Evolutionary conservation across 1,284 basidiomycete species (phyloP), one percentile per base, ranked within the genome.

Genomic region (Thelephora terrestris): DNA sequence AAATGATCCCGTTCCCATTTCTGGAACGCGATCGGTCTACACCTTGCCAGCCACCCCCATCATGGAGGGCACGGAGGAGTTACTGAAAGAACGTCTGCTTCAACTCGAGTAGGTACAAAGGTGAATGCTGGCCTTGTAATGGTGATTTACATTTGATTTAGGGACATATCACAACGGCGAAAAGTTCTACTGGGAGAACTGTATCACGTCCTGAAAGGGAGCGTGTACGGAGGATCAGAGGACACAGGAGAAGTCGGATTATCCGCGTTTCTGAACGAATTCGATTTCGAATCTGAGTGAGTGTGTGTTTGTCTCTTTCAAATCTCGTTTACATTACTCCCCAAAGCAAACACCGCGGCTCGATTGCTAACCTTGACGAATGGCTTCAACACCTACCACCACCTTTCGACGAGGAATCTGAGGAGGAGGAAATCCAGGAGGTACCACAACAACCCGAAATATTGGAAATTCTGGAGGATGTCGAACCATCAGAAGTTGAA

Each of bases 171-270:
- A 44, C 65, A 71, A 47, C 76, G 75, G 55, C 69, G 83, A 61
- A 79, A 81, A 76, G 77, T 69, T 47, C 70, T 86, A 45, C 71
- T 86, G 57, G 71, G 71, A 44, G 75, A 85, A 61, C 78, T 86
- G 76, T 81, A 76, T 63, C 63, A 67, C 46, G 73, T 86, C 66
- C 70, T 83, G 38, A 71, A 69, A 51, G 68, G 69, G 64, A 29
- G 56, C 72, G 34, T 55, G 74, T 38, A 54, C 60, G n/a, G 47
- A 64, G 17, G 64, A 54, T 21, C 53, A 5, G 59, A 71, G 18
- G 62, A 68, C 42, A 66, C 69, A 20, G 65, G 71, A 35, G 72
- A 71, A 35, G 69, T 68, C 27, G 71, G 65, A 21, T 50, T 79
- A 18, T 64, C 66, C 42, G 57, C 59, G 35, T 84, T 82, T 59